Evolutionary conservation across 2,329 filamentous ascomycete genomes (phyloP), one percentile per base, ranked within the genome.

Genomic region (Colletotrichum trifolii): DNA sequence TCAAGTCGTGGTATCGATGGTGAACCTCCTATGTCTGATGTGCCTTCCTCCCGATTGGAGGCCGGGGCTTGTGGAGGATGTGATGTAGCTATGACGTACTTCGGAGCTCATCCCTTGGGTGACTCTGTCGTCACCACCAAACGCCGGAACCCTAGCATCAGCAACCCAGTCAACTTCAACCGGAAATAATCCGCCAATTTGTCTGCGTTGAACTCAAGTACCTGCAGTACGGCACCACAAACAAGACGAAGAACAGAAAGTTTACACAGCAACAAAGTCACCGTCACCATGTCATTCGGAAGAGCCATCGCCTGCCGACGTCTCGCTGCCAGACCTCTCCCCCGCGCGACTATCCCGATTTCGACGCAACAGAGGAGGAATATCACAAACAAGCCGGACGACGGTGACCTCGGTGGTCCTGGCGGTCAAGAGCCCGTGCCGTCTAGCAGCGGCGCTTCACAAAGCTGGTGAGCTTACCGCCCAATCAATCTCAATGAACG

Each of bases 401-500:
- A 66, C 7, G 64, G 66, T 25, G 64, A 67, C 33, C 53, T 68
- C 36, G 67, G 64, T 13, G 67, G 64, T 1, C 66, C 66, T 12
- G 59, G 60, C 2, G 66, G 66, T 1, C 66, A 68, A 40, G 66
- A 68, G 11, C 59, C 64, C 1, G 15, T 67, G 8, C 64, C 64
- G 33, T 33, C 60, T 0, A 47, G 9, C 7, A 60, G 60, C 40
- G 54, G 60, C 4, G 5, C 33, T 2, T 47, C 54, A 5, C 66
- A 68, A 34, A 66, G 65, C 48, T 64, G 58, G 66, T 68, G 48
- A 42, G 50, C 25, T 33, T 13, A 1, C 1, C 9, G 15, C 1
- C 12, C 7, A 11, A 6, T 9, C 17, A 1, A 10, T 17, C 13
- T 5, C 3, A 3, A 43, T 3, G 7, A 0, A 33, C 6, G 9